These are phyloP conservation scores for Herpetomonas samuelpessoai DNA, from an alignment of 208 protist genomes.

Conservation along the genomic window DNA sequence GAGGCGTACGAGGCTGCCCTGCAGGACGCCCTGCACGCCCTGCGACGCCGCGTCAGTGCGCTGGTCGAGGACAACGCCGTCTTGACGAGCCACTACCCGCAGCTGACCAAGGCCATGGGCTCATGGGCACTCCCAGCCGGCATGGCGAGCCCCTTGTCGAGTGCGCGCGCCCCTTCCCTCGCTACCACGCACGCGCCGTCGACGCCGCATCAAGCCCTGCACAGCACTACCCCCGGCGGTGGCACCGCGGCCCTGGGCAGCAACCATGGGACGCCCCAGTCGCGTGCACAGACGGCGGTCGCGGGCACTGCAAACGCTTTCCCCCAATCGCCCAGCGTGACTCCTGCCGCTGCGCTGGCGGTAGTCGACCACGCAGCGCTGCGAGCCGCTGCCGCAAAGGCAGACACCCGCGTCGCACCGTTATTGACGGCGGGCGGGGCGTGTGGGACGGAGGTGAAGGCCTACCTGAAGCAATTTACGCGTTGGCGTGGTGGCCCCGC, in stretches of 20 bases:
- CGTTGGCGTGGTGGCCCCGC: slow-evolving; percentile 20
- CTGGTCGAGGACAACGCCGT: slow-evolving; percentile 17
- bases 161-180: neutral
- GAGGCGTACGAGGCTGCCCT: slow-evolving; percentile 24
- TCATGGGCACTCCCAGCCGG: neutral
- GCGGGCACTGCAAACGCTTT: too few species aligned
- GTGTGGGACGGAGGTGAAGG: slow-evolving; percentile 20
- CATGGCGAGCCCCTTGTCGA: neutral
- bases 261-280: neutral
- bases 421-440: neutral
- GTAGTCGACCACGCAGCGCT: slow-evolving; percentile 5
- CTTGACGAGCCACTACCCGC: slow-evolving; percentile 16
- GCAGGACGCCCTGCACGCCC: slow-evolving; percentile 12
- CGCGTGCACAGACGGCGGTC: neutral
- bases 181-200: too few species aligned
- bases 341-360: slow-evolving; percentile 7
- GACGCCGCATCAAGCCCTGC: too few species aligned
- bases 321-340: neutral
- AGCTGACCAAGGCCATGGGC: neutral
- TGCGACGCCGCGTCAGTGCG: slow-evolving; percentile 27
- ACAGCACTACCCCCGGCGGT: too few species aligned
- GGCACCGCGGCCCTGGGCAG: neutral
- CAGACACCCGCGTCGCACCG: slow-evolving; percentile 3
- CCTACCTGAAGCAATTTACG: slow-evolving; percentile 38
- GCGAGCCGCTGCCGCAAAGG: slow-evolving; percentile 15